These are phyloP conservation scores for Rhododendron ovatum DNA, from an alignment of 148 eudicot genomes.

Conservation along the genomic window DNA sequence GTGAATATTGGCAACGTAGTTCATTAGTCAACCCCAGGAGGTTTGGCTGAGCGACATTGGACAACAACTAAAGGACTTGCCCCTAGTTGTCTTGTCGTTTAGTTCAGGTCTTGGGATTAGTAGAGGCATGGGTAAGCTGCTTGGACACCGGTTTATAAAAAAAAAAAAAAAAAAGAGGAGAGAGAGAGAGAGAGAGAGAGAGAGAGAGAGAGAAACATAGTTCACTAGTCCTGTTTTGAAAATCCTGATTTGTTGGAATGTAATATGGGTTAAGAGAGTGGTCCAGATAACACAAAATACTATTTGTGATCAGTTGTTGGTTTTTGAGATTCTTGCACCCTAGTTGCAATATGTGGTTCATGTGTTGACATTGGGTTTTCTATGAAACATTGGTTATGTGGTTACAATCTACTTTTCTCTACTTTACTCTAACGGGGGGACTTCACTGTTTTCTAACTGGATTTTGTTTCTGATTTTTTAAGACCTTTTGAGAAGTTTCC, in stretches of 20 bases:
- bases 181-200: no score
- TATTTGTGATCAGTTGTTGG: not conserved
- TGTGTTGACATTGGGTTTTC: not conserved
- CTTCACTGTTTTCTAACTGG: not conserved
- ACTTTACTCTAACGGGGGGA: not conserved
- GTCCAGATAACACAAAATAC: not conserved
- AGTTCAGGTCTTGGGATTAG: not conserved
- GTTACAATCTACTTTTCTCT: not conserved
- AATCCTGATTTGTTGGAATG: not conserved
- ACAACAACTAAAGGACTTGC: not conserved
- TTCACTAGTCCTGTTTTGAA: not conserved
- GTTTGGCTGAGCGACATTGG: not conserved
- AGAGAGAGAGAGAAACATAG: not conserved
- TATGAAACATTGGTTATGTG: no score
- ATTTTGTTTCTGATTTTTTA: not conserved
- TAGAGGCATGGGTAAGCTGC: not conserved
- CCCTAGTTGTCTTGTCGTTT: not conserved
- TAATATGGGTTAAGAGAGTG: not conserved
- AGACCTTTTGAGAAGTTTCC: slow-evolving; percentile 75
- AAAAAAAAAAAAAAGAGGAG: no score
- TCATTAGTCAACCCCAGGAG: not conserved
- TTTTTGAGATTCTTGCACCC: not conserved
- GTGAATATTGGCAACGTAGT: not conserved
- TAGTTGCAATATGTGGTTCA: not conserved
- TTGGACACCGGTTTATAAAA: not conserved